Percentiles rank a stretch among this genome's conserved stretches.
phyloP scores from a whole-genome alignment of 169 alveolate species.

The Eimeria maxima region DNA sequence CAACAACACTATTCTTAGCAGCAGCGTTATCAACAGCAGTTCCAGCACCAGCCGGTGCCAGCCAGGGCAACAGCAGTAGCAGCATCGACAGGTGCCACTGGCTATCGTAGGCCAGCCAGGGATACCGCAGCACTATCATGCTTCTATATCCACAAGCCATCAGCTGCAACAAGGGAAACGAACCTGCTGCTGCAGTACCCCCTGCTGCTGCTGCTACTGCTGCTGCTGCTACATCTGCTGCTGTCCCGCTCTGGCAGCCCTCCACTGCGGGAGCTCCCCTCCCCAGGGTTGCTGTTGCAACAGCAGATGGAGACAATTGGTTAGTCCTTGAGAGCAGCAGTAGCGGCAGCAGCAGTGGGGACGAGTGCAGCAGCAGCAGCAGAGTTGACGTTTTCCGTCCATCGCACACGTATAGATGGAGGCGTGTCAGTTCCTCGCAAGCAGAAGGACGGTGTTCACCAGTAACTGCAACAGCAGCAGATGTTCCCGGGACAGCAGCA shows the following conservation, averaged over 20 bases:
- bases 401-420: not conserved
- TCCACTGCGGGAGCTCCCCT: not conserved
- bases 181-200: not conserved
- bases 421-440: not conserved
- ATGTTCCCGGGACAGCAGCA: not conserved
- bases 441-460: constrained; percentile 21
- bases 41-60: not conserved
- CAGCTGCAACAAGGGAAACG: not conserved
- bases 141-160: not conserved
- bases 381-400: not conserved
- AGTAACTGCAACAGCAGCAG: not conserved
- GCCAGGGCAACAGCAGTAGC: not conserved
- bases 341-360: constrained; percentile 25
- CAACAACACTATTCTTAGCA: too few relatives aligned
- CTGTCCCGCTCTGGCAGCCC: not conserved
- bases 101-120: not conserved
- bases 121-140: not conserved
- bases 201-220: not conserved
- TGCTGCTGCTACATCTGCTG: not conserved
- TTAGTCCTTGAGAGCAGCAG: not conserved
- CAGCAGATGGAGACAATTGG: constrained; percentile 9
- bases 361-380: not conserved
- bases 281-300: constrained; percentile 6
- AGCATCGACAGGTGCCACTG: not conserved
- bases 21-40: not conserved